These are phyloP conservation scores for Amesomyces nigricolor DNA, from an alignment of 2,329 filamentous ascomycete genomes.

Conservation along the genomic window DNA sequence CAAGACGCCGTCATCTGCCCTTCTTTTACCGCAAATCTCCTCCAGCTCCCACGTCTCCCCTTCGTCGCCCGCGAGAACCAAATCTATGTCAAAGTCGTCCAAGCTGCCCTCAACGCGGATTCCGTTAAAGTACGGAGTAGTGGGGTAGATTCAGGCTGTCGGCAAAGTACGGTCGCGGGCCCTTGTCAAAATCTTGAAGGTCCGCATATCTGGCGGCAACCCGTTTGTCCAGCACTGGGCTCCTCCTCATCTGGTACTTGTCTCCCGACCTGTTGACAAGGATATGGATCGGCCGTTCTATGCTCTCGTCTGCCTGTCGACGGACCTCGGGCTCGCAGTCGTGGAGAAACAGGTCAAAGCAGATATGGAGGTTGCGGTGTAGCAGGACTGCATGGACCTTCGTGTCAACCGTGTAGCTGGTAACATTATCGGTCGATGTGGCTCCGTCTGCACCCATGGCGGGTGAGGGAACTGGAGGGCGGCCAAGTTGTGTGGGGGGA, in stretches of 20 bases:
- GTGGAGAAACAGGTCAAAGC: constrained; percentile 3
- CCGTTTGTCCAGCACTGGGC: background rate
- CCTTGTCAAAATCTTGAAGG: background rate
- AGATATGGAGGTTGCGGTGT: background rate
- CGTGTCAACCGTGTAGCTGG: background rate
- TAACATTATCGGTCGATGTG: constrained; percentile 1
- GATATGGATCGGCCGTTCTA: constrained; percentile 3
- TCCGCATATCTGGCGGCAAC: background rate
- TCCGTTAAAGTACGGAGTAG: background rate
- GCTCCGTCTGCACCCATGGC: constrained; percentile 2
- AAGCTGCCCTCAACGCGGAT: background rate
- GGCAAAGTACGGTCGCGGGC: constrained; percentile 1
- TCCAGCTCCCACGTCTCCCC: background rate
- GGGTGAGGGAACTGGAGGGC: constrained; percentile 1
- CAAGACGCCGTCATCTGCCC: background rate
- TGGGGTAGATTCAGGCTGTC: background rate
- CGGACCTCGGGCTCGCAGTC: constrained; percentile 4
- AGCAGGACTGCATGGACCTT: constrained; percentile 3
- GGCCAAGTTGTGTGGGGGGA: constrained; percentile 1
- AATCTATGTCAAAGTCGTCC: background rate
- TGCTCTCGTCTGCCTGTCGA: background rate
- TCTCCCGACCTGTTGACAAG: background rate
- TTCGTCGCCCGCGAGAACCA: background rate
- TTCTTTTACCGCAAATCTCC: constrained; percentile 3
- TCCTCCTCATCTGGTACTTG: background rate